Conservation (phyloP, 768 basidiomycete species). For the Panus rudis region DNA sequence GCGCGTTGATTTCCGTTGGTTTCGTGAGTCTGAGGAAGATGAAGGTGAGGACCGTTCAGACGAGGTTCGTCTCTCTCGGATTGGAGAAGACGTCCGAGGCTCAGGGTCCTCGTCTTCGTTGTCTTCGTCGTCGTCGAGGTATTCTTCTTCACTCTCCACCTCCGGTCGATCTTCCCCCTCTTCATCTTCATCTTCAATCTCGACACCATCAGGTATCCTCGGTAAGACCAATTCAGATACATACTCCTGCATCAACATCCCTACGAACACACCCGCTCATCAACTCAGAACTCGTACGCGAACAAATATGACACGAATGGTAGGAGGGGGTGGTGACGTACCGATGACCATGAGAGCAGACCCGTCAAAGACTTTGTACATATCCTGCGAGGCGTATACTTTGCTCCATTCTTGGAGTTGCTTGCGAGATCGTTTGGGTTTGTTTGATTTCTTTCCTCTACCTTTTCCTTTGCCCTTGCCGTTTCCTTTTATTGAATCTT, state of each 20-base stretch:
- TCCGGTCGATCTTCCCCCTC: too few species aligned
- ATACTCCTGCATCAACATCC: conserved; percentile 65
- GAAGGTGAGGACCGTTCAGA: not conserved
- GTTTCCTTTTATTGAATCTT: too few species aligned
- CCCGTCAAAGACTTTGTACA: conserved; percentile 73
- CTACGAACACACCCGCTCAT: conserved; percentile 30
- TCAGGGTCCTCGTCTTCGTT: not conserved
- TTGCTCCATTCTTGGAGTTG: not conserved
- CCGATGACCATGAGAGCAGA: conserved; percentile 69
- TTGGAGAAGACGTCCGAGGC: not conserved
- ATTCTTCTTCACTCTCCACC: conserved; percentile 1
- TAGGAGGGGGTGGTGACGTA: too few species aligned
- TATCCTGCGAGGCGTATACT: conserved; percentile 35
- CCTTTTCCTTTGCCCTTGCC: conserved; percentile 6
- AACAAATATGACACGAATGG: too few species aligned
- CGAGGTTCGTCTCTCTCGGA: not conserved
- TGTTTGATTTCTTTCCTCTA: conserved; percentile 4
- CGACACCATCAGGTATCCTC: not conserved
- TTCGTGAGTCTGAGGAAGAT: too few species aligned
- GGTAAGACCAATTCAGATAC: conserved; percentile 36
- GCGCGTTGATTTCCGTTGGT: not conserved
- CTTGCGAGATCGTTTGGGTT: too few species aligned
- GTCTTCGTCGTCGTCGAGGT: conserved; percentile 2
- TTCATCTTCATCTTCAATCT: not conserved
- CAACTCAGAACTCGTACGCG: too few species aligned